Evolutionary conservation across 345 rosid species (phyloP).

Genomic region (Rhodamnia rubescens): DNA sequence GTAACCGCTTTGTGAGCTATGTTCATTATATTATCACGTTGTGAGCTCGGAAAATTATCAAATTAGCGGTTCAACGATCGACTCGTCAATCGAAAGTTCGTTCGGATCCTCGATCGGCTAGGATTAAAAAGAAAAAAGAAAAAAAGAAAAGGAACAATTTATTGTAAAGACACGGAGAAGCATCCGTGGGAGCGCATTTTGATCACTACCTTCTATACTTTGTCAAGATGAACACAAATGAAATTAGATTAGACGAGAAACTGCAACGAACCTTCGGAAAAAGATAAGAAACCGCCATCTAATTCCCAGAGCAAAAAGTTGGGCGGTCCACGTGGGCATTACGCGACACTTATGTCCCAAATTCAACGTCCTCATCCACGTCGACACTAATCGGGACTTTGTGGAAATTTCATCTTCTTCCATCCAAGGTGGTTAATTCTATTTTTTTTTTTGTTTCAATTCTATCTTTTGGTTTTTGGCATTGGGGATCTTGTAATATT

Average conservation of each 20-base stretch:
- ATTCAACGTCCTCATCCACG: not conserved
- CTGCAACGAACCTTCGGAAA: not conserved
- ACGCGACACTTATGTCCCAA: not conserved
- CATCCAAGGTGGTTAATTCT: not conserved
- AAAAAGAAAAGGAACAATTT: fast-evolving
- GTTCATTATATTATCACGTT: no score
- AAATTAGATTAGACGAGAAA: not conserved
- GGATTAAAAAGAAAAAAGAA: not conserved
- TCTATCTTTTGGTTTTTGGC: not conserved
- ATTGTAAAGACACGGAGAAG: not conserved
- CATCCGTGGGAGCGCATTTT: not conserved
- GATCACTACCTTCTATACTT: no score
- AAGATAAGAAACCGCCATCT: not conserved
- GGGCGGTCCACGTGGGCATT: not conserved
- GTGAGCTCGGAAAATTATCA: no score
- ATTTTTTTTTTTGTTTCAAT: not conserved
- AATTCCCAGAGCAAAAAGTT: not conserved
- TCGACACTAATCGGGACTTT: not conserved
- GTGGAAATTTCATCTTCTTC: not conserved
- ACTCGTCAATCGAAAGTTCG: no score
- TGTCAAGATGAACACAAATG: no score
- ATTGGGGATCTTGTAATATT: not conserved
- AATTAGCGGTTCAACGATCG: no score
- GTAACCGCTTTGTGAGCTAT: no score
- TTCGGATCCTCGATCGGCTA: no score